Evolutionary conservation across 1,139 yeast genomes (phyloP).

Genomic region (Candida smagusa): DNA sequence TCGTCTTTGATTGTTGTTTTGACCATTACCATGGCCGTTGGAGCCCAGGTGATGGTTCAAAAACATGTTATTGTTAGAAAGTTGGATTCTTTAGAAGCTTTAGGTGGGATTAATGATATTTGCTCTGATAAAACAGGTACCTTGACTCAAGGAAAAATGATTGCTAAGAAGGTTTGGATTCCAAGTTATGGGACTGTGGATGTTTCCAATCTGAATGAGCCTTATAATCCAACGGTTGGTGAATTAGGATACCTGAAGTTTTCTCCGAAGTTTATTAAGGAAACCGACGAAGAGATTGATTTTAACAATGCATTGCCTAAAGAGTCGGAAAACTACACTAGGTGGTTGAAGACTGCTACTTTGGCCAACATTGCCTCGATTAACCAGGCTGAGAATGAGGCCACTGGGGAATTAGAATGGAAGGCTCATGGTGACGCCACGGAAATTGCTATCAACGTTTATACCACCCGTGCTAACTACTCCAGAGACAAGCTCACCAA

Average conservation of each 20-base stretch:
- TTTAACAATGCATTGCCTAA: conserved; percentile 13
- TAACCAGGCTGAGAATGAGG: conserved; percentile 22
- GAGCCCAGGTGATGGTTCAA: conserved; percentile 46
- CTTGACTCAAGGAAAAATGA: conserved; percentile 49
- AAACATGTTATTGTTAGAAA: conserved; percentile 46
- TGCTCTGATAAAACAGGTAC: conserved; percentile 58
- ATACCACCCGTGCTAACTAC: conserved; percentile 23
- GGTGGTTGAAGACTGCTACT: conserved; percentile 30
- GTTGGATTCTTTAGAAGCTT: conserved; percentile 44
- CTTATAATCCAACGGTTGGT: conserved; percentile 41
- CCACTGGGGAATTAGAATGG: conserved; percentile 27
- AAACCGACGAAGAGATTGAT: conserved; percentile 32
- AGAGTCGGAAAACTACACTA: conserved; percentile 12
- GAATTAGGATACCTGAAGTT: conserved; percentile 21
- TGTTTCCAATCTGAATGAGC: conserved; percentile 32
- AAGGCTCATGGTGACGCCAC: conserved; percentile 39
- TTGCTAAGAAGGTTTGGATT: conserved; percentile 36
- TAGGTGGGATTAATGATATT: conserved; percentile 49
- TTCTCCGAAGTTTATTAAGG: conserved; percentile 24
- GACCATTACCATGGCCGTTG: conserved; percentile 48
- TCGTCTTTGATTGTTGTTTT: conserved; percentile 55
- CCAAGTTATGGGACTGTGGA: conserved; percentile 35
- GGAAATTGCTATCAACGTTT: conserved; percentile 36
- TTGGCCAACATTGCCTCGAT: conserved; percentile 35
- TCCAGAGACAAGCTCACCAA: conserved; percentile 18